A percentile compares a stretch with the other conserved stretches of the same genome.
Conservation (phyloP, 2,329 filamentous ascomycete genomes). For the Lachnellula cervina region DNA sequence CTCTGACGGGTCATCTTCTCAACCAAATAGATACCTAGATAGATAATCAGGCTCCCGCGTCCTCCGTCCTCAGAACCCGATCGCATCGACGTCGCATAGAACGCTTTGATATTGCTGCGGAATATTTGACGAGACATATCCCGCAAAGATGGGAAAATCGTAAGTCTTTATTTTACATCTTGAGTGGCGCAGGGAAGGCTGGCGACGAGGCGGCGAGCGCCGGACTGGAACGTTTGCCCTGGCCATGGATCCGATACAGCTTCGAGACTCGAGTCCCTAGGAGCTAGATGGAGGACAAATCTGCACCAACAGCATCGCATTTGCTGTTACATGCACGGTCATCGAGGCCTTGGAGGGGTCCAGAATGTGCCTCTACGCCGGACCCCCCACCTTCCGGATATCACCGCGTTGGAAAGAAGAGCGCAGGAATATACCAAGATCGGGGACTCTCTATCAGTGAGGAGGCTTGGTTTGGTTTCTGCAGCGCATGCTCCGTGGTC, state of each 20-base stretch:
- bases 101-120: not conserved
- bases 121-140: constrained; percentile 1
- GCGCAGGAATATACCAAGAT: not conserved
- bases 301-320: no score
- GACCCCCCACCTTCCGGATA: no score
- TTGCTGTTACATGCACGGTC: no score
- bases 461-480: not conserved
- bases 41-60: not conserved
- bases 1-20: not conserved
- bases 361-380: no score
- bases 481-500: not conserved
- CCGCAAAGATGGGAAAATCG: constrained; percentile 48
- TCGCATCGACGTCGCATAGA: not conserved
- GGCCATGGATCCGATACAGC: not conserved
- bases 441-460: not conserved
- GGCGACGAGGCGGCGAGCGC: not conserved
- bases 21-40: not conserved
- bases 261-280: not conserved
- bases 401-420: not conserved
- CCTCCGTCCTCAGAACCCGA: not conserved
- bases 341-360: no score
- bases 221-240: not conserved
- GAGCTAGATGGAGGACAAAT: not conserved
- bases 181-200: not conserved
- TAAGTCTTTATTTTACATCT: constrained; percentile 35